These are phyloP conservation scores for Heimioporus sp. DNA, from an alignment of 768 basidiomycete species.

Conservation along the genomic window DNA sequence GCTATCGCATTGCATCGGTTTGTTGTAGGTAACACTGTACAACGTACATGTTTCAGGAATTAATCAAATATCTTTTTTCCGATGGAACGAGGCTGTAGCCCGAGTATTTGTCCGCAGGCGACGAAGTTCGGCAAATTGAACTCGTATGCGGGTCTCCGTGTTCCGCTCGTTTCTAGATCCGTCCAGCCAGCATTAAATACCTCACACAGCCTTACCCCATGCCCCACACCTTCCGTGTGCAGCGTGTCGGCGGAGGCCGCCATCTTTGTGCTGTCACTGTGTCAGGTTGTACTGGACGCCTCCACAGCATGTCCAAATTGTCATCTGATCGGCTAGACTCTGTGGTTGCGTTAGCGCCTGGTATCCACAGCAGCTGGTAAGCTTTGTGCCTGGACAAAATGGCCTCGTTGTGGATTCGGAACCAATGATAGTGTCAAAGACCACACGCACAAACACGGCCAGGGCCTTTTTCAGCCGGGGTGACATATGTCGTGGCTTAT, in stretches of 20 bases:
- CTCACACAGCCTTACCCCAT: conserved; percentile 27
- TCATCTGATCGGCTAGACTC: conserved; percentile 5
- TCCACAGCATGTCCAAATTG: conserved; percentile 10
- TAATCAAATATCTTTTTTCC: background rate
- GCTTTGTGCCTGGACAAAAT: conserved; percentile 13
- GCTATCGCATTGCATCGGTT: conserved; percentile 29
- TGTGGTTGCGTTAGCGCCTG: background rate
- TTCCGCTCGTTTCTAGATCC: conserved; percentile 20
- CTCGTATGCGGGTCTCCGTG: conserved; percentile 13
- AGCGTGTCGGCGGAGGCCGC: conserved; percentile 21
- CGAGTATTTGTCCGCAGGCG: background rate
- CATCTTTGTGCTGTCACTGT: conserved; percentile 20
- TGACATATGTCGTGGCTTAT: background rate
- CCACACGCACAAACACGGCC: too few relatives aligned
- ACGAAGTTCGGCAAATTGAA: conserved; percentile 1
- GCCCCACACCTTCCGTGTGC: conserved; percentile 18
- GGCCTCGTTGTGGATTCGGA: background rate
- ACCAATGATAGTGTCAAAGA: too few relatives aligned
- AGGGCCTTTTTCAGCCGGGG: background rate
- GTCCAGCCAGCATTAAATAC: conserved; percentile 8
- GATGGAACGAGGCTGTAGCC: background rate
- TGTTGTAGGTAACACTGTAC: conserved; percentile 32
- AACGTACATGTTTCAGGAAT: conserved; percentile 14
- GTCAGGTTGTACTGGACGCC: conserved; percentile 6
- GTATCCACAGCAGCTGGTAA: conserved; percentile 8